Conservation (phyloP, 495 filamentous ascomycete genomes). For the Aeminium ludgeri region DNA sequence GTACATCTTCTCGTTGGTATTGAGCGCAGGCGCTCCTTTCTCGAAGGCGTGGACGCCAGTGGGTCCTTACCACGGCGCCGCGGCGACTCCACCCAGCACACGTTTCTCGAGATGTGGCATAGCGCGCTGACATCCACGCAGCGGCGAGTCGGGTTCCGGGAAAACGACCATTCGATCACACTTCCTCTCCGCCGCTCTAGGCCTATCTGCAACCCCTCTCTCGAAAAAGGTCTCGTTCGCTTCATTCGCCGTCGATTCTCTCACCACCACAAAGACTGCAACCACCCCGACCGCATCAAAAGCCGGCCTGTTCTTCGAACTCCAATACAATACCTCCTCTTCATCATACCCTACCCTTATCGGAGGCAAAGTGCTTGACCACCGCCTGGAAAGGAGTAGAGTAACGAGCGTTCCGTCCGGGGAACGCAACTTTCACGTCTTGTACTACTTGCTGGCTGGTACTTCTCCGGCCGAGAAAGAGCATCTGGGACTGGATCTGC, state of each 20-base stretch:
- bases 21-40: neutral
- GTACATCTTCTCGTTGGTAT: conserved; percentile 20
- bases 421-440: conserved; percentile 85
- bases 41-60: neutral
- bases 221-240: conserved; percentile 86
- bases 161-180: conserved; percentile 91
- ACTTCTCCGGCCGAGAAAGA: conserved; percentile 79
- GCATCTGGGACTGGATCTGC: conserved; percentile 57
- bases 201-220: conserved; percentile 76
- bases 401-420: conserved; percentile 84
- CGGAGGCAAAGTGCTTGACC: conserved; percentile 86
- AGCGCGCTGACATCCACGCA: conserved; percentile 28
- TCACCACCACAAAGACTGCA: conserved; percentile 94
- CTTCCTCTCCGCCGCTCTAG: conserved; percentile 63
- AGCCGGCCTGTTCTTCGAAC: conserved; percentile 81
- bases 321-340: conserved; percentile 85
- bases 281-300: conserved; percentile 92
- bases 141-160: conserved; percentile 80
- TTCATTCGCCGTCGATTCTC: conserved; percentile 82
- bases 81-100: neutral
- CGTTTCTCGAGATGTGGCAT: neutral
- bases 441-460: conserved; percentile 89
- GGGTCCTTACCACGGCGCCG: too few relatives aligned
- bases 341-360: conserved; percentile 67
- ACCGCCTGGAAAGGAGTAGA: conserved; percentile 76